phyloP scores from a whole-genome alignment of 345 rosid genomes.

The Pistacia integerrima region DNA sequence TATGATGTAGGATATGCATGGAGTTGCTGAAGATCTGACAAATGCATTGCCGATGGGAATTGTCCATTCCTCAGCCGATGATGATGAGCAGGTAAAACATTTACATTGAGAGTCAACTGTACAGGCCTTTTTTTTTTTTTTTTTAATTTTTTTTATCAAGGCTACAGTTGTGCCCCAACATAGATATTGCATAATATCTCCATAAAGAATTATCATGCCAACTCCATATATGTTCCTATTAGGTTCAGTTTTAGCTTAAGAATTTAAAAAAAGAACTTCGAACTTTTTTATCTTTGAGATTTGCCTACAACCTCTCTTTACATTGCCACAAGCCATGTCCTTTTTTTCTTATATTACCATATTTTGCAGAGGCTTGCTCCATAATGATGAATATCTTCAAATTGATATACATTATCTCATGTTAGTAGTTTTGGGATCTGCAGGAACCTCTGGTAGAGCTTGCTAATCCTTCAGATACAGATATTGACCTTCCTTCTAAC shows the following conservation, averaged over 20 bases:
- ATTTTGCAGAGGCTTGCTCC: not conserved
- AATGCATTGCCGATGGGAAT: conserved; percentile 39
- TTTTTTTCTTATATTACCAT: not conserved
- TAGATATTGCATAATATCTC: not conserved
- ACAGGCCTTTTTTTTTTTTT: not conserved
- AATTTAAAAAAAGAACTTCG: not conserved
- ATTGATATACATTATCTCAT: conserved; percentile 26
- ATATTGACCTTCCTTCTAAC: conserved; percentile 51
- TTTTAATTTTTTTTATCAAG: not conserved
- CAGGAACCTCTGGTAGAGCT: conserved; percentile 70
- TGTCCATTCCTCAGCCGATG: conserved; percentile 53
- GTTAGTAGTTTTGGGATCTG: conserved; percentile 24
- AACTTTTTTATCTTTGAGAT: not conserved
- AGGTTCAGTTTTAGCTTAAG: not conserved
- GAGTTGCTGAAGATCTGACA: conserved; percentile 39
- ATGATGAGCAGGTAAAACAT: conserved; percentile 58
- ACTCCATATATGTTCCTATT: not conserved
- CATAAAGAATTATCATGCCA: not conserved
- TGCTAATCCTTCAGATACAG: conserved; percentile 65
- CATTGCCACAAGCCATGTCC: not conserved
- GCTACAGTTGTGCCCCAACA: not conserved
- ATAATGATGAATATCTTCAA: not conserved
- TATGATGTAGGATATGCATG: conserved; percentile 46
- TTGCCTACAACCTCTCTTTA: not conserved
- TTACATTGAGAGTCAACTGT: not conserved